These are phyloP conservation scores for Podaxis sp. DNA, from an alignment of 768 basidiomycete species.

Conservation along the genomic window DNA sequence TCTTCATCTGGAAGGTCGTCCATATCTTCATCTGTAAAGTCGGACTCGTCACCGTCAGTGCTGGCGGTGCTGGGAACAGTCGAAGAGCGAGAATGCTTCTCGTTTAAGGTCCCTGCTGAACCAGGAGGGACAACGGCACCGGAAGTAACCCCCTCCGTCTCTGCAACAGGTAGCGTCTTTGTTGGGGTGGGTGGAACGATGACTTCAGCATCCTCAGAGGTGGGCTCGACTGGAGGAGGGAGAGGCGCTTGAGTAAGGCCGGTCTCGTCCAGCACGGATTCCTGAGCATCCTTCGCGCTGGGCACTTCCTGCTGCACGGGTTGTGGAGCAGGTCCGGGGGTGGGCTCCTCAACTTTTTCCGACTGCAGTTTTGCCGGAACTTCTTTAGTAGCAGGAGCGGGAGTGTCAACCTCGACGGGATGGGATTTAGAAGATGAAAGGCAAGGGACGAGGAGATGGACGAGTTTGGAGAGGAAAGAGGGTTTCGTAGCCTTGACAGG, in stretches of 20 bases:
- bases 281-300: background rate
- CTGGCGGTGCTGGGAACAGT: slow-evolving; percentile 32
- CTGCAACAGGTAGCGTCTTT: slow-evolving; percentile 51
- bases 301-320: background rate
- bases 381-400: slow-evolving; percentile 21
- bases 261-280: slow-evolving; percentile 3
- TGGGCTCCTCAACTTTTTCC: slow-evolving; percentile 5
- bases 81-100: slow-evolving; percentile 12
- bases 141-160: slow-evolving; percentile 88
- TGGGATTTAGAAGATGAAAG: slow-evolving; percentile 54
- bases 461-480: slow-evolving; percentile 59
- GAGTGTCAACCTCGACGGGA: slow-evolving; percentile 39
- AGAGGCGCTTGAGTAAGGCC: slow-evolving; percentile 13
- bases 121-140: slow-evolving; percentile 91
- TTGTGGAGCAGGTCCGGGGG: slow-evolving; percentile 4
- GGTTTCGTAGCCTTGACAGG: slow-evolving; percentile 31
- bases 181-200: slow-evolving; percentile 37
- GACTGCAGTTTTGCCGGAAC: slow-evolving; percentile 15
- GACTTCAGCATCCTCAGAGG: slow-evolving; percentile 29
- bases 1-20: slow-evolving; percentile 74
- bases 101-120: slow-evolving; percentile 49
- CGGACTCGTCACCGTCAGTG: slow-evolving; percentile 60
- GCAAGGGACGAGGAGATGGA: slow-evolving; percentile 68
- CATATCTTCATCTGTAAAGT: slow-evolving; percentile 69
- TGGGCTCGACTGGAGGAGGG: slow-evolving; percentile 20